These are phyloP conservation scores for Colletotrichum endophyticum DNA, from an alignment of 2,329 filamentous ascomycete species.

Conservation along the genomic window DNA sequence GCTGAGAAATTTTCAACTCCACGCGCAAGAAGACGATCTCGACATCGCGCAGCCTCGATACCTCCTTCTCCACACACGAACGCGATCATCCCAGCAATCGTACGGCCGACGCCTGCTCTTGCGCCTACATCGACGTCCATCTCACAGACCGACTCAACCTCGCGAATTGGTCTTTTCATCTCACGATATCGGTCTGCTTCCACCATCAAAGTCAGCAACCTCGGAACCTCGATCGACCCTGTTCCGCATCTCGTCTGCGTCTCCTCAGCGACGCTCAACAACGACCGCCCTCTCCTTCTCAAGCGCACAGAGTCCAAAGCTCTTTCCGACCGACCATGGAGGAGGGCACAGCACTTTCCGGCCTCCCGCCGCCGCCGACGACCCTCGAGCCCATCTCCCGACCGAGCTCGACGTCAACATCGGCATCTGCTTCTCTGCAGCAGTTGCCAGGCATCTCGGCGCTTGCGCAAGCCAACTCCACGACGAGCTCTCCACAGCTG, in stretches of 20 bases:
- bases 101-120: not conserved
- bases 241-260: not conserved
- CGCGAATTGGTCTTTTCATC: not conserved
- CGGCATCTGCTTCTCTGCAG: slow-evolving; percentile 38
- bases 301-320: not conserved
- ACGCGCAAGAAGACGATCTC: not conserved
- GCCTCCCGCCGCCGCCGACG: slow-evolving; percentile 29
- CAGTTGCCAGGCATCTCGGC: slow-evolving; percentile 53
- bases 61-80: not conserved
- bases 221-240: not conserved
- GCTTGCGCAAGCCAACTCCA: slow-evolving; percentile 45
- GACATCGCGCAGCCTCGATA: not conserved
- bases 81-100: not conserved
- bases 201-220: not conserved
- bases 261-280: not conserved
- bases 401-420: slow-evolving; percentile 53
- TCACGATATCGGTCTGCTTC: not conserved
- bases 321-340: slow-evolving; percentile 44
- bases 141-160: not conserved
- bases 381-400: slow-evolving; percentile 48
- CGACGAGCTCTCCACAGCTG: slow-evolving; percentile 47
- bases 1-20: not conserved
- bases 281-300: not conserved
- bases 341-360: slow-evolving; percentile 35
- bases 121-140: not conserved